phyloP scores from a whole-genome alignment of 768 basidiomycete genomes.

The Crassisporium funariophilum region DNA sequence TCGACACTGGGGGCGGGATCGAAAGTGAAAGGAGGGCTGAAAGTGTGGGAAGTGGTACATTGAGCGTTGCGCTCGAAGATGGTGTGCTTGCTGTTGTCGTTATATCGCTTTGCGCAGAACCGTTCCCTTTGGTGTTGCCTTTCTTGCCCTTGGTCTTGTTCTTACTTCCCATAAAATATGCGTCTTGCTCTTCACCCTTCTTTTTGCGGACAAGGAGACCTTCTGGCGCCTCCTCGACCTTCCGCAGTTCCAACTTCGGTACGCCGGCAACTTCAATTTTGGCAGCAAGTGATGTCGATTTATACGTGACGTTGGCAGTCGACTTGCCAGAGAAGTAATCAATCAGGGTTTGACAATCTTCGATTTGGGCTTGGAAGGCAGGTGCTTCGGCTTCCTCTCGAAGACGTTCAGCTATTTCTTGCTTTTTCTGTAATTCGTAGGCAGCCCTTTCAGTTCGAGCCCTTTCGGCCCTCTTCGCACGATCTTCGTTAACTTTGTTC shows the following conservation, averaged over 20 bases:
- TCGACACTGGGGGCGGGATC: conserved; percentile 84
- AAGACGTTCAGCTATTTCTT: conserved; percentile 76
- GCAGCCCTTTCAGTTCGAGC: conserved; percentile 73
- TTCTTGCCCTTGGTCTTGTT: conserved; percentile 68
- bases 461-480: conserved; percentile 78
- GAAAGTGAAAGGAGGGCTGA: conserved; percentile 85
- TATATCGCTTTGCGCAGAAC: conserved; percentile 34
- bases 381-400: conserved; percentile 90
- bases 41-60: conserved; percentile 84
- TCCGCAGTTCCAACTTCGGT: conserved; percentile 80
- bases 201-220: conserved; percentile 84
- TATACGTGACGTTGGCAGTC: conserved; percentile 43
- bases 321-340: conserved; percentile 78
- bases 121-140: conserved; percentile 41
- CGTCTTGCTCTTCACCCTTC: conserved; percentile 84
- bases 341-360: conserved; percentile 94
- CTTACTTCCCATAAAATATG: conserved; percentile 78
- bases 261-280: conserved; percentile 60
- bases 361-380: conserved; percentile 90
- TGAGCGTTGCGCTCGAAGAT: conserved; percentile 43
- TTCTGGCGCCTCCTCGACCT: conserved; percentile 74
- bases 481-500: conserved; percentile 86
- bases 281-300: conserved; percentile 35
- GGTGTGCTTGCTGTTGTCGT: conserved; percentile 27
- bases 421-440: conserved; percentile 77